Evolutionary conservation across 495 filamentous ascomycete species (phyloP).

Genomic region (Penicillium pulvis): DNA sequence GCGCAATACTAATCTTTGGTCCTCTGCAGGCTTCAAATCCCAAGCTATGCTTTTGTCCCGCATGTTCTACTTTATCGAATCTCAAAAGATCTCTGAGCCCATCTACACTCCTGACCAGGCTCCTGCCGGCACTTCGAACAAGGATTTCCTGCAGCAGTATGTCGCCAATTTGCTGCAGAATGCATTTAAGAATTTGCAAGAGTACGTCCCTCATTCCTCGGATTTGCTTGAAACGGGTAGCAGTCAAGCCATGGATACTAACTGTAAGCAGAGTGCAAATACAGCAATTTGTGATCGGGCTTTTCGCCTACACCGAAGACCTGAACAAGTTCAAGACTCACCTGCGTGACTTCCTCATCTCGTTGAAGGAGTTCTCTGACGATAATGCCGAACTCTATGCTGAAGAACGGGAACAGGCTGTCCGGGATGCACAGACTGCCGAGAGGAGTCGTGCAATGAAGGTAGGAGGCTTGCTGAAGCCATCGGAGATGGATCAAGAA

Average conservation of each 20-base stretch:
- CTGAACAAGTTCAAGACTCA: constrained; percentile 89
- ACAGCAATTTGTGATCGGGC: constrained; percentile 78
- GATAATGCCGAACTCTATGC: constrained; percentile 88
- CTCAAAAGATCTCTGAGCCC: constrained; percentile 85
- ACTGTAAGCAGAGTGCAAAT: constrained; percentile 72
- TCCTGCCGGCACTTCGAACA: constrained; percentile 79
- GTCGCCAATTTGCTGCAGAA: constrained; percentile 82
- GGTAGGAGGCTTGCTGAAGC: constrained; percentile 89
- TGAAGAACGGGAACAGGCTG: constrained; percentile 86
- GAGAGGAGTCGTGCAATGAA: constrained; percentile 88
- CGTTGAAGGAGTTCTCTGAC: constrained; percentile 89
- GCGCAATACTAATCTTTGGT: constrained; percentile 13
- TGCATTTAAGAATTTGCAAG: constrained; percentile 90
- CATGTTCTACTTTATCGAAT: constrained; percentile 90
- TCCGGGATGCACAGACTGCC: constrained; percentile 73
- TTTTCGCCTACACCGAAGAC: constrained; percentile 81
- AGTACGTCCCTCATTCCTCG: constrained; percentile 44
- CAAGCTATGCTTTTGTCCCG: constrained; percentile 90
- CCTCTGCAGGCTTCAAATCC: constrained; percentile 78
- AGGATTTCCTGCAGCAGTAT: constrained; percentile 84
- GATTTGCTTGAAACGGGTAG: neutral
- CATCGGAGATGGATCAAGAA: constrained; percentile 85
- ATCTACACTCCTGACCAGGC: constrained; percentile 85
- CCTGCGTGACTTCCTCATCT: constrained; percentile 95
- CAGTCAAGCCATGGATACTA: constrained; percentile 26